Base-by-base conservation (phyloP, 257 asterid species). In the Rhazya stricta region DNA sequence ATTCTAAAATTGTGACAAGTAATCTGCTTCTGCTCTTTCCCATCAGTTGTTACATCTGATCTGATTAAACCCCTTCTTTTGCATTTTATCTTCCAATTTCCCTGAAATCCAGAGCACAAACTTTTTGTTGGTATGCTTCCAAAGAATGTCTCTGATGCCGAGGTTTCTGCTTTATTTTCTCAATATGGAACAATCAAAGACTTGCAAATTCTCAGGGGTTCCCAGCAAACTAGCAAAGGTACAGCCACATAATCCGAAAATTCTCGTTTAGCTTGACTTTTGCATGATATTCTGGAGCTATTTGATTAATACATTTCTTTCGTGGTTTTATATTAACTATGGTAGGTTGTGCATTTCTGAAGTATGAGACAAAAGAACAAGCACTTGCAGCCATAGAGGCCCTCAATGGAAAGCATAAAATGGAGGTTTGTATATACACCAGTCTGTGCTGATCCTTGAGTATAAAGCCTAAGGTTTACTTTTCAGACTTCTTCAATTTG, bases 41-140 rank as follows among this genome's bases (percentile, higher is more conserved):
- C 69, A 70, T 80, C 29, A 72, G 57, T 25, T 23, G 34, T 73
- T 69, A 30, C 36, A 54, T 58, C 72, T 53, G 27, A 25, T 54
- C 46, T 61, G 46, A 29, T 66, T 53, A 37, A 50, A 48, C 60
- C 62, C 76, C 27, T 67, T 48, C 21, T 39, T 37, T 66, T 39
- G 46, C 15, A 67, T 71, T 77, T 50, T 74, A 60, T 68, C 36
- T 56, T 76, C 32, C 54, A 53, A 68, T 83, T 68, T 32, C 62
- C 10, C 61, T 25, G 78, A 77, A 77, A 73, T 21, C 71, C 94
- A 95, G 99, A 95, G 89, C 94, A 92, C 89, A 95, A 95, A 77
- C 83, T 95, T 56, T 95, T 95, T 74, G 88, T 95, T 81, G 99
- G 99, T 58, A 95, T 95, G 99, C 99, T 95, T 57, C 98, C 96